Evolutionary conservation across 164 flowering plant genomes (phyloP).

Genomic region (Chimonanthus praecox): DNA sequence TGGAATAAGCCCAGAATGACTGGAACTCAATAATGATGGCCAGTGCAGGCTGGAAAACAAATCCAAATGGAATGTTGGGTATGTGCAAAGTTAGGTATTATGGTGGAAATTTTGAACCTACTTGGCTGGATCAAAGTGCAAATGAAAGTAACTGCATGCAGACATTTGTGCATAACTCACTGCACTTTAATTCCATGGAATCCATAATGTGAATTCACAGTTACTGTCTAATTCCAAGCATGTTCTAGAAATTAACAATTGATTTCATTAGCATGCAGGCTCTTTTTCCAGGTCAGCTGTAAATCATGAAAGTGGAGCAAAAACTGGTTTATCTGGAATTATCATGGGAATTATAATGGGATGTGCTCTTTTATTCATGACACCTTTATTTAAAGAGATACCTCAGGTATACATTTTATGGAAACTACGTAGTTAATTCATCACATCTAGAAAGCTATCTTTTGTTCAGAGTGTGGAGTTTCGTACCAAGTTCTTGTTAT

Average conservation of each 20-base stretch:
- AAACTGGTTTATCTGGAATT: slow-evolving; percentile 88
- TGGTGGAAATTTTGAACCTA: not conserved
- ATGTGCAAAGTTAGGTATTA: not conserved
- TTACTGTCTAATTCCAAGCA: not conserved
- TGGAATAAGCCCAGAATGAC: too few species aligned
- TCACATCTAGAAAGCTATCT: too few species aligned
- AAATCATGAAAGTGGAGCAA: slow-evolving; percentile 97
- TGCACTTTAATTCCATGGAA: not conserved
- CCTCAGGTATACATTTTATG: slow-evolving; percentile 65
- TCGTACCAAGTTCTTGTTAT: too few species aligned
- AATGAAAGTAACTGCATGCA: not conserved
- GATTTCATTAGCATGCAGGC: slow-evolving; percentile 40
- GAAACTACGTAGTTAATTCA: too few species aligned
- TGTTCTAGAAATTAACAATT: not conserved
- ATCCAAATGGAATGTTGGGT: not conserved
- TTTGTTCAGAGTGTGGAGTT: too few species aligned
- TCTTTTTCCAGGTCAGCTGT: slow-evolving; percentile 99
- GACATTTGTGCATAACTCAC: not conserved
- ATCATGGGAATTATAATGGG: slow-evolving; percentile 74
- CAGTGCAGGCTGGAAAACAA: not conserved
- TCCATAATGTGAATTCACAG: not conserved
- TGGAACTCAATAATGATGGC: too few species aligned
- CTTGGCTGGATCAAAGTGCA: not conserved
- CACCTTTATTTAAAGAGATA: slow-evolving; percentile 77
- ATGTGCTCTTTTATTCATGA: slow-evolving; percentile 82